A percentile compares a stretch with the other conserved stretches of the same genome.
These are phyloP conservation scores for Naganishia albida DNA, from an alignment of 1,284 basidiomycete genomes.

Conservation along the genomic window DNA sequence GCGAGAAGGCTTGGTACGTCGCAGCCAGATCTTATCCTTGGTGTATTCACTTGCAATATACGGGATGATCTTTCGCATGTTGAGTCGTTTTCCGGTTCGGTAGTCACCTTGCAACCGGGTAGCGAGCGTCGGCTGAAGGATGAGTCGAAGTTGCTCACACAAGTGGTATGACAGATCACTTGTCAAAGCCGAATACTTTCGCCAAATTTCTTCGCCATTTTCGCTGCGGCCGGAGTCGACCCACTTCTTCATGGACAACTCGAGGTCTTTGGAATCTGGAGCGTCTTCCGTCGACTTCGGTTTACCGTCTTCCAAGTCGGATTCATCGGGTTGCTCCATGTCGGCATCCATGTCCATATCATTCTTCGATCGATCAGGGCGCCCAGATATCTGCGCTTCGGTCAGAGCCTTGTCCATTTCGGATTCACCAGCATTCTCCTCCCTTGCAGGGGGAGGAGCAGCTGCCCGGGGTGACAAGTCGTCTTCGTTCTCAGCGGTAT, in stretches of 20 bases:
- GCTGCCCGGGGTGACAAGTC: slow-evolving; percentile 34
- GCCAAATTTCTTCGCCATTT: slow-evolving; percentile 78
- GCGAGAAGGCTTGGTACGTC: slow-evolving; percentile 87
- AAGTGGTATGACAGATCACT: slow-evolving; percentile 86
- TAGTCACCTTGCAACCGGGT: slow-evolving; percentile 96
- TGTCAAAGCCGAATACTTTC: slow-evolving; percentile 84
- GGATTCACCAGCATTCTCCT: slow-evolving; percentile 22
- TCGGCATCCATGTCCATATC: slow-evolving; percentile 45
- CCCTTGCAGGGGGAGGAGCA: slow-evolving; percentile 16
- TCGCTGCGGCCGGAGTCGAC: slow-evolving; percentile 62
- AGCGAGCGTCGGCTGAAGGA: slow-evolving; percentile 91
- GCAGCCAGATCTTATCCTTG: slow-evolving; percentile 99
- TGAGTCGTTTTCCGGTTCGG: slow-evolving; percentile 94
- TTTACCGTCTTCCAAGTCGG: slow-evolving; percentile 44
- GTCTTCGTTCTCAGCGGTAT: slow-evolving; percentile 20
- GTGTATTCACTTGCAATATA: slow-evolving; percentile 99
- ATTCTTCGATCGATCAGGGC: slow-evolving; percentile 35
- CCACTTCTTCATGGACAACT: slow-evolving; percentile 67
- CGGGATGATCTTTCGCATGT: slow-evolving; percentile 99
- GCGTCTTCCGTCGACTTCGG: slow-evolving; percentile 35
- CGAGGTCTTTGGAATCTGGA: slow-evolving; percentile 55
- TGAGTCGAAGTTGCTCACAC: slow-evolving; percentile 94
- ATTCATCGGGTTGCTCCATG: slow-evolving; percentile 38
- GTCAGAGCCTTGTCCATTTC: slow-evolving; percentile 53
- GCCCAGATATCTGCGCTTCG: slow-evolving; percentile 46